These are phyloP conservation scores for Anthracocystis panici-leucophaei DNA, from an alignment of 1,284 basidiomycete species.

Conservation along the genomic window DNA sequence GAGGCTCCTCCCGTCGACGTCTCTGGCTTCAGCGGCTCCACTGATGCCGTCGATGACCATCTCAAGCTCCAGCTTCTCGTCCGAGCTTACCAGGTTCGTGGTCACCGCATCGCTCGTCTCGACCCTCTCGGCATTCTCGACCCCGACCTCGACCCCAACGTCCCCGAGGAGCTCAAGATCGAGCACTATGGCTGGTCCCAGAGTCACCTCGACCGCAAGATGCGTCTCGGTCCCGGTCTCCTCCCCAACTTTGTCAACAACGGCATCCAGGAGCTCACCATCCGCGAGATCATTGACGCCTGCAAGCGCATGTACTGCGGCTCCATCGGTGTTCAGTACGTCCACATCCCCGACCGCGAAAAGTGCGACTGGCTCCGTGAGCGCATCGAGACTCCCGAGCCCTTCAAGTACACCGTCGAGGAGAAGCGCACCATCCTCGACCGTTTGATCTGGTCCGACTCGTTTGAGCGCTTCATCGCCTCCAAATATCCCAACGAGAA, in stretches of 20 bases:
- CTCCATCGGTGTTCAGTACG: conserved; percentile 94
- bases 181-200: conserved; percentile 88
- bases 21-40: conserved; percentile 74
- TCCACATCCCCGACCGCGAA: conserved; percentile 97
- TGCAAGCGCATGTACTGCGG: conserved; percentile 96
- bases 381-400: conserved; percentile 93
- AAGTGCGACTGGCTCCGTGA: conserved; percentile 99
- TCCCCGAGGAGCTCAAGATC: conserved; percentile 66
- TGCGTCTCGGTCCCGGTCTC: conserved; percentile 93
- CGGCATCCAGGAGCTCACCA: conserved; percentile 87
- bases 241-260: conserved; percentile 88
- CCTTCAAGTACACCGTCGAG: conserved; percentile 98
- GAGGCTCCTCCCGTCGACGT: conserved; percentile 83
- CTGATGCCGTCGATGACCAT: conserved; percentile 85
- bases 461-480: conserved; percentile 98
- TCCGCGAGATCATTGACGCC: conserved; percentile 91
- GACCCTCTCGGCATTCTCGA: conserved; percentile 94
- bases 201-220: conserved; percentile 91
- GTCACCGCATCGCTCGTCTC: conserved; percentile 93
- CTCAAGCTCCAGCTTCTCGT: conserved; percentile 77
- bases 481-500: conserved; percentile 99
- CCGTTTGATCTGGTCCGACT: conserved; percentile 98
- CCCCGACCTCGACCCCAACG: conserved; percentile 77
- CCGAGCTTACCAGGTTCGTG: conserved; percentile 97
- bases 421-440: conserved; percentile 99